Evolutionary conservation across 2,329 filamentous ascomycete genomes (phyloP), one percentile per base, ranked within the genome.

Genomic region (Ophiostoma ulmi): DNA sequence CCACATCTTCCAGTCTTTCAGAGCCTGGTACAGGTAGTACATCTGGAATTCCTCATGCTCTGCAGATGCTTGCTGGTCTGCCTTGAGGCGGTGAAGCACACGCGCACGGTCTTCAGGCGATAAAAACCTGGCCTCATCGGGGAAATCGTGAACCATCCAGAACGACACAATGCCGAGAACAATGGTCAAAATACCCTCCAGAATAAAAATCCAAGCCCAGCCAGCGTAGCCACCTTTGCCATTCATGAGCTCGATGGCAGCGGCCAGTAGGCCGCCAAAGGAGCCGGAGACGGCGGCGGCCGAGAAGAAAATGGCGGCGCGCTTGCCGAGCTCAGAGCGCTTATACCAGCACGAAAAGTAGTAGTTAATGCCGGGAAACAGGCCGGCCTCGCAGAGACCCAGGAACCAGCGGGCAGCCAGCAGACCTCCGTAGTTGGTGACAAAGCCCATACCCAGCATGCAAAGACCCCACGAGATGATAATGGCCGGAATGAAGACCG

Each of bases 281-380:
- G 88, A 91, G 0, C 91, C 91, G 0, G 91, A 90, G 0, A 94
- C 80, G 0, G 91, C 90, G 0, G 91, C 91, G 0, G 91, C 91
- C 0, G 90, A 91, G 81, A 94, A 94, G 83, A 94, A 93, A 61
- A 92, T 87, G 20, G 91, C 90, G 1, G 79, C 87, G 39, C 91
- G 86, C 10, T 92, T 84, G 58, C 91, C 91, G 69, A 94, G 90
- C 75, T 95, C 92, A 1, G 85, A 86, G 10, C 91, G 83, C 77
- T 87, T 90, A 77, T 94, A 95, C 91, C 91, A 94, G 76, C 90
- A 92, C 0, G 87, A 90, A 0, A 94, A 83, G 76, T 92, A 92
- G 80, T 88, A 79, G 80, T 87, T 80, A 80, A 91, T 86, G 4
- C 87, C 87, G 0, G 91, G 91, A 76, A 92, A 93, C 0, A 94